phyloP scores from a whole-genome alignment of 2,329 filamentous ascomycete genomes.

The Lecanicillium sp. region DNA sequence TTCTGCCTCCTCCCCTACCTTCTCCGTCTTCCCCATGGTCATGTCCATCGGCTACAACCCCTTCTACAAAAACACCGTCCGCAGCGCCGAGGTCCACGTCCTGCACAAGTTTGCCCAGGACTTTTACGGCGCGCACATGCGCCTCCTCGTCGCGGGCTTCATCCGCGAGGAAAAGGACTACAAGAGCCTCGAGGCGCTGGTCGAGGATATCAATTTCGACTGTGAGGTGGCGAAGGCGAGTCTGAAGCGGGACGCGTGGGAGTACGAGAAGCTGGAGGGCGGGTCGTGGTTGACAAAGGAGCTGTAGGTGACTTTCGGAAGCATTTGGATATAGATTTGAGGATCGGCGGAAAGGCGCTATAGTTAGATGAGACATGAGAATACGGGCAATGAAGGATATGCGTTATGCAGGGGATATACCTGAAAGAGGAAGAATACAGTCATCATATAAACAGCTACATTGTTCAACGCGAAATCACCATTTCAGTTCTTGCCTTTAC shows the following conservation, averaged over 20 bases:
- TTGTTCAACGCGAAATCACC: no score
- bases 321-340: no score
- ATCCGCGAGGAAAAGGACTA: conserved; percentile 90
- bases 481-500: no score
- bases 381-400: no score
- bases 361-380: no score
- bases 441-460: no score
- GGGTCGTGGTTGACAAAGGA: conserved; percentile 29
- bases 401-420: no score
- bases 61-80: conserved; percentile 87
- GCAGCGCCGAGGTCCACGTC: conserved; percentile 85
- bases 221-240: conserved; percentile 75
- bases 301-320: not conserved
- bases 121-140: conserved; percentile 80
- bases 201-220: conserved; percentile 84
- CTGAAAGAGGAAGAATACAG: no score
- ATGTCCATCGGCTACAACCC: conserved; percentile 97
- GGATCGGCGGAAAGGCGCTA: no score
- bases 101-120: conserved; percentile 70
- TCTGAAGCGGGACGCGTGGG: conserved; percentile 60
- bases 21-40: conserved; percentile 70
- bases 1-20: conserved; percentile 20
- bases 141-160: conserved; percentile 76
- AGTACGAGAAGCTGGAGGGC: conserved; percentile 31
- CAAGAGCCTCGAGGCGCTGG: conserved; percentile 70